phyloP scores from a whole-genome alignment of 495 filamentous ascomycete genomes.

The Tuber indicum region DNA sequence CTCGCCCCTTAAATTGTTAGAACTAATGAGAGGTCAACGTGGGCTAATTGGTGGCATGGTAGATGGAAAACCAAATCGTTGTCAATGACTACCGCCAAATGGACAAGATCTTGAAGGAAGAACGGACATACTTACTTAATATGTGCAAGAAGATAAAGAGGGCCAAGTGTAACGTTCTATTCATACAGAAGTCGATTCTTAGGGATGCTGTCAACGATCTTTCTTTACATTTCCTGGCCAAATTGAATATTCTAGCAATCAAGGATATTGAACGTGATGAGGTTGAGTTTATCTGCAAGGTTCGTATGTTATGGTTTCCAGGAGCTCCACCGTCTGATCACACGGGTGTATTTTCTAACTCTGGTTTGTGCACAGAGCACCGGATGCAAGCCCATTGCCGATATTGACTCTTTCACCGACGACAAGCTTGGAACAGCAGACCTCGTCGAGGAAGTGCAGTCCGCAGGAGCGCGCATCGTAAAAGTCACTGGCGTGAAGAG shows the following conservation, averaged over 20 bases:
- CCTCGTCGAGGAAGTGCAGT: slow-evolving; percentile 84
- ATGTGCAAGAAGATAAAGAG: slow-evolving; percentile 99
- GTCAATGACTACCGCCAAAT: slow-evolving; percentile 99
- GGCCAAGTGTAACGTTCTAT: slow-evolving; percentile 96
- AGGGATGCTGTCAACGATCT: slow-evolving; percentile 97
- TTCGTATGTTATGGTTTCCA: slow-evolving; percentile 15
- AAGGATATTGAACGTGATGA: slow-evolving; percentile 98
- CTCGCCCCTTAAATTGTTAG: slow-evolving; percentile 15
- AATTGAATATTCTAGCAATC: slow-evolving; percentile 87
- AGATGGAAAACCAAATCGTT: slow-evolving; percentile 99
- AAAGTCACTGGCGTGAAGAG: slow-evolving; percentile 87
- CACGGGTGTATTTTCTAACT: slow-evolving; percentile 11
- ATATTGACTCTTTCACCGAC: slow-evolving; percentile 97
- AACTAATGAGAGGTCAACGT: slow-evolving; percentile 18
- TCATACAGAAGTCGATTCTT: slow-evolving; percentile 98
- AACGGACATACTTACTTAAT: slow-evolving; percentile 93
- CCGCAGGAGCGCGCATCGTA: slow-evolving; percentile 79
- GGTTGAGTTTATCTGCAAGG: slow-evolving; percentile 98
- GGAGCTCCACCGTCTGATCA: not conserved
- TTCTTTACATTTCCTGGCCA: slow-evolving; percentile 92
- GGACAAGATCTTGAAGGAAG: slow-evolving; percentile 99
- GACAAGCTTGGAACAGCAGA: slow-evolving; percentile 97
- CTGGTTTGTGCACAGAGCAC: slow-evolving; percentile 51
- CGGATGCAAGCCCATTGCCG: slow-evolving; percentile 97
- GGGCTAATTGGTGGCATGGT: slow-evolving; percentile 13